Base-by-base conservation (phyloP, 257 asterid species). In the Penstemon barbatus region DNA sequence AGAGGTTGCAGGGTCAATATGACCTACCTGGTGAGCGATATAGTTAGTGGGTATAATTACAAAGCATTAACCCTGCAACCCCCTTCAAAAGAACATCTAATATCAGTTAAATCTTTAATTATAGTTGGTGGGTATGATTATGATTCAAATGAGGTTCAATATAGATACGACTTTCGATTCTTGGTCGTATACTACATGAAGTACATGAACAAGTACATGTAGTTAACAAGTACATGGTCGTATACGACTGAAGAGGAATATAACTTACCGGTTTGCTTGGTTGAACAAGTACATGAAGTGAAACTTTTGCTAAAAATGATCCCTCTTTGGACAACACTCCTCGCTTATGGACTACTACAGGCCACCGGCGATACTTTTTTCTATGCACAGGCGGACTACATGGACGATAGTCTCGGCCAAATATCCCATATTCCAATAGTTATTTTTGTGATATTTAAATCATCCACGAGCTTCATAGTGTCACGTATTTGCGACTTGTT, bases 331-430 rank as follows among this genome's bases (percentile, higher is more conserved):
- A 15, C 46, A n/a, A 51, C 39, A 3, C 38, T 71, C 63, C 57
- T 71, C n/a, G 56, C 36, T 12, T 63, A 71, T 50, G 54, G 71
- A 33, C 64, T 71, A 4, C 11, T 55, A 0, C 65, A 25, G 11
- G 70, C 76, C n/a, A 54, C 50, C 4, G 65, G 64, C 3, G 63
- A 51, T 19, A 63, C 71, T 19, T 71, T 71, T 51, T 71, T 71
- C 18, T 57, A 36, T 18, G 72, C 57, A 8, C 77, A 72, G 63
- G 39, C 48, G 19, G 8, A 19, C 46, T 25, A 46, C 40, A 33
- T 45, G 46, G 57, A 64, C 51, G 40, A 3, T 10, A n/a, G 13
- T 55, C 52, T 40, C 49, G 36, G 44, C 8, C 33, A 8, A 3
- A 63, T 57, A 15, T 15, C 18, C 45, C 6, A 18, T 3, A 53